These are phyloP conservation scores for Acarospora socialis DNA, from an alignment of 2,329 filamentous ascomycete species.

Conservation along the genomic window DNA sequence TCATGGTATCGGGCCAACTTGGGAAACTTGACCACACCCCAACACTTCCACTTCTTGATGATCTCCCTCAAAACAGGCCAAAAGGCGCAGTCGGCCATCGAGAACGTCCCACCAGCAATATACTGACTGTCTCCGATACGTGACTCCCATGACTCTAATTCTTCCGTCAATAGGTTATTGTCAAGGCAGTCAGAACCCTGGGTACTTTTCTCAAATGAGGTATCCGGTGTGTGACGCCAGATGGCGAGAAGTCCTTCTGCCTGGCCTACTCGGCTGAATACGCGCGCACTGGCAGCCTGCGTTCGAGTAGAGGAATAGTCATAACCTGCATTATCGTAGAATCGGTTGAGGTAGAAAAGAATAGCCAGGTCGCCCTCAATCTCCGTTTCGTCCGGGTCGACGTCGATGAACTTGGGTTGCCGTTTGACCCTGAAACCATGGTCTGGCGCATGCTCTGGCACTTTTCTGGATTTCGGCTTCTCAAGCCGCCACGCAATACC, in stretches of 20 bases:
- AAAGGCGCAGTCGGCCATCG: constrained; percentile 29
- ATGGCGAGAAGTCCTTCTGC: constrained; percentile 12
- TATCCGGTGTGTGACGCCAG: constrained; percentile 5
- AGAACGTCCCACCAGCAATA: constrained; percentile 23
- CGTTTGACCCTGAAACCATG: constrained; percentile 15
- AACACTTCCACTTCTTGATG: constrained; percentile 16
- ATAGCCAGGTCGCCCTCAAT: constrained; percentile 14
- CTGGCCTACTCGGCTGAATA: constrained; percentile 10
- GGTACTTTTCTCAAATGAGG: constrained; percentile 3
- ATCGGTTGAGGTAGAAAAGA: constrained; percentile 13
- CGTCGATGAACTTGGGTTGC: constrained; percentile 11
- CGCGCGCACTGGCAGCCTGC: constrained; percentile 1
- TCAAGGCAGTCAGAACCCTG: too few species aligned
- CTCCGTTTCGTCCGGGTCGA: constrained; percentile 5
- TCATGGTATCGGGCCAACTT: too few species aligned
- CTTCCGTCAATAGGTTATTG: constrained; percentile 8
- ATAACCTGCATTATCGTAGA: constrained; percentile 5
- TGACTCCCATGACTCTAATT: constrained; percentile 22
- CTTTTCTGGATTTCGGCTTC: constrained; percentile 10
- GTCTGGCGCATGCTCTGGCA: constrained; percentile 1
- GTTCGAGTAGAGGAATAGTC: constrained; percentile 2
- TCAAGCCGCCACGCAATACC: constrained; percentile 28
- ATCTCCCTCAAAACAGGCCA: constrained; percentile 30
- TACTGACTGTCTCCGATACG: constrained; percentile 21
- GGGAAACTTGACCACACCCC: too few species aligned